Conservation (phyloP, 805 yeast genomes). For the Alloascoidea africana region DNA sequence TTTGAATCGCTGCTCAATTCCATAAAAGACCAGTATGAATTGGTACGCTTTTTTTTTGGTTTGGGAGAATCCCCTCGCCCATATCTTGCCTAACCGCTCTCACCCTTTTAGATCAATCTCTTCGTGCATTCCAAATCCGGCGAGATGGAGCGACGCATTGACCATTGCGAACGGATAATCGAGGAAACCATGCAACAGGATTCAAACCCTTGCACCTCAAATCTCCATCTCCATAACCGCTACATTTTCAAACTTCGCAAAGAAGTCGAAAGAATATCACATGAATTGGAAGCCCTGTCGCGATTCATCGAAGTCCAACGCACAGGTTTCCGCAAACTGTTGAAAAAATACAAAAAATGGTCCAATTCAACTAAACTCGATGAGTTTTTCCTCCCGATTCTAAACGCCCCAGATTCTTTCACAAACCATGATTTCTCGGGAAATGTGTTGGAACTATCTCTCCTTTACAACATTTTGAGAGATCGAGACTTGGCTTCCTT, state of each 20-base stretch:
- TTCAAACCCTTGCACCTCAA: constrained; percentile 15
- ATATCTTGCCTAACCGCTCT: constrained; percentile 6
- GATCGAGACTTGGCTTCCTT: not conserved
- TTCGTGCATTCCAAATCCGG: constrained; percentile 56
- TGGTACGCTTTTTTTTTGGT: constrained; percentile 19
- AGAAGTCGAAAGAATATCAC: constrained; percentile 27
- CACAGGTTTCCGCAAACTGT: constrained; percentile 51
- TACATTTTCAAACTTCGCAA: no score
- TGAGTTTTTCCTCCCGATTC: constrained; percentile 15
- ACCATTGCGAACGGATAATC: constrained; percentile 22
- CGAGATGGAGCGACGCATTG: constrained; percentile 42
- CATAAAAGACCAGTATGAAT: constrained; percentile 44
- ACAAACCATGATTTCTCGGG: constrained; percentile 43
- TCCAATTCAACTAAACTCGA: constrained; percentile 19
- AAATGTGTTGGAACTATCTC: constrained; percentile 43
- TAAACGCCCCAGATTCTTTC: constrained; percentile 37
- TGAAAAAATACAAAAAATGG: constrained; percentile 50
- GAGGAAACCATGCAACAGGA: constrained; percentile 15
- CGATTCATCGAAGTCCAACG: constrained; percentile 60
- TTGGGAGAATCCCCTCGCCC: no score
- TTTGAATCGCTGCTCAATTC: constrained; percentile 22
- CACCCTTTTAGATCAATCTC: constrained; percentile 23
- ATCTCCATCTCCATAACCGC: no score
- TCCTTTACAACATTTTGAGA: constrained; percentile 34
- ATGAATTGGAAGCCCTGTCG: constrained; percentile 47